These are phyloP conservation scores for Daldinia childiae DNA, from an alignment of 495 filamentous ascomycete species.

Conservation along the genomic window DNA sequence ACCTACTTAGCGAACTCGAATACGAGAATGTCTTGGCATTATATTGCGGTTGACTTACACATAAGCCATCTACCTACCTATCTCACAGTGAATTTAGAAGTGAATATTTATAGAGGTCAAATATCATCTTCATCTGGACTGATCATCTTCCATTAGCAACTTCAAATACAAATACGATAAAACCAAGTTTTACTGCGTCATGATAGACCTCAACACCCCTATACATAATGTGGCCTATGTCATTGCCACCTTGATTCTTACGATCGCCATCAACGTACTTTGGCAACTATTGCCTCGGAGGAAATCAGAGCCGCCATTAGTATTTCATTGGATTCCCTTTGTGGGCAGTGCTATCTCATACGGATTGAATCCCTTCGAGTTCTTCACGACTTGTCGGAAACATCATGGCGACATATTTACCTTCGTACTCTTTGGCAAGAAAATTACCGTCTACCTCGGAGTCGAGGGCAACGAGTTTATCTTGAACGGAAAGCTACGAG, in stretches of 20 bases:
- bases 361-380: background rate
- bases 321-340: background rate
- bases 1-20: background rate
- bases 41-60: background rate
- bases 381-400: background rate
- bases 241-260: background rate
- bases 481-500: background rate
- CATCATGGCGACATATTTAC: background rate
- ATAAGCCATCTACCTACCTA: too few relatives aligned
- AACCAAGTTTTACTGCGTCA: background rate
- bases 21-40: conserved; percentile 3
- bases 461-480: background rate
- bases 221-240: background rate
- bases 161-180: background rate
- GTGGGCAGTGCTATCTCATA: background rate
- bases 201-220: background rate
- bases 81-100: too few relatives aligned
- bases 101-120: background rate
- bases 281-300: background rate
- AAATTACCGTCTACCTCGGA: background rate
- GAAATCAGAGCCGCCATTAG: background rate
- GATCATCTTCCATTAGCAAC: background rate
- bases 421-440: background rate
- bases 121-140: background rate
- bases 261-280: background rate